These are phyloP conservation scores for Diplodia scrobiculata DNA, from an alignment of 2,329 filamentous ascomycete species.

Conservation along the genomic window DNA sequence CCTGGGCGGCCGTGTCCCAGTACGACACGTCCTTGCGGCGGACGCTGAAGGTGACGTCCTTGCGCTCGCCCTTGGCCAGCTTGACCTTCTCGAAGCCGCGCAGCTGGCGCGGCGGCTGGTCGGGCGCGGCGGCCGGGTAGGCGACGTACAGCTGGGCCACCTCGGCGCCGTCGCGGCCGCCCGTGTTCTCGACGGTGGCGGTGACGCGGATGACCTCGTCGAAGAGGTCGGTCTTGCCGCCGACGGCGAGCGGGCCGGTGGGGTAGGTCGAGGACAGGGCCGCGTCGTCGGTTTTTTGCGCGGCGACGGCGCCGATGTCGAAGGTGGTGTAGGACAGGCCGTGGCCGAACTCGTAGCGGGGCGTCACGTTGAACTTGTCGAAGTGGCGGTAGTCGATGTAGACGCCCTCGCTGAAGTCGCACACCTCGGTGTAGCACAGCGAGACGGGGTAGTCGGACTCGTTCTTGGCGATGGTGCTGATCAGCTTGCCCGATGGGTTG, in stretches of 20 bases:
- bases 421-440: constrained; percentile 17
- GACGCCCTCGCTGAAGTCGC: constrained; percentile 45
- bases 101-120: constrained; percentile 29
- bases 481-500: constrained; percentile 77
- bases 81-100: constrained; percentile 32
- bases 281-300: constrained; percentile 33
- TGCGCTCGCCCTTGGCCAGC: constrained; percentile 29
- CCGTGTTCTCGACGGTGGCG: constrained; percentile 32
- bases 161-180: constrained; percentile 30
- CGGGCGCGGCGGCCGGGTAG: constrained; percentile 29
- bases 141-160: constrained; percentile 32
- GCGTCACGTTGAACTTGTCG: constrained; percentile 46
- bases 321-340: constrained; percentile 29
- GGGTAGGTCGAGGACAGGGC: constrained; percentile 28
- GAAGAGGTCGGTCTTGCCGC: constrained; percentile 19
- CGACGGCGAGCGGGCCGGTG: constrained; percentile 30
- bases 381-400: constrained; percentile 53
- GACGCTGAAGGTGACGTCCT: constrained; percentile 23
- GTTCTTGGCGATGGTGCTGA: constrained; percentile 78
- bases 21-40: constrained; percentile 31
- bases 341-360: constrained; percentile 34
- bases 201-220: constrained; percentile 25
- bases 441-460: constrained; percentile 63
- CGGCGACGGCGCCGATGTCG: constrained; percentile 32
- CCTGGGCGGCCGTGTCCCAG: constrained; percentile 30